A percentile compares a stretch with the other conserved stretches of the same genome.
Evolutionary conservation across 495 filamentous ascomycete species (phyloP).

Genomic region (Pseudoneurospora amorphoporcata): DNA sequence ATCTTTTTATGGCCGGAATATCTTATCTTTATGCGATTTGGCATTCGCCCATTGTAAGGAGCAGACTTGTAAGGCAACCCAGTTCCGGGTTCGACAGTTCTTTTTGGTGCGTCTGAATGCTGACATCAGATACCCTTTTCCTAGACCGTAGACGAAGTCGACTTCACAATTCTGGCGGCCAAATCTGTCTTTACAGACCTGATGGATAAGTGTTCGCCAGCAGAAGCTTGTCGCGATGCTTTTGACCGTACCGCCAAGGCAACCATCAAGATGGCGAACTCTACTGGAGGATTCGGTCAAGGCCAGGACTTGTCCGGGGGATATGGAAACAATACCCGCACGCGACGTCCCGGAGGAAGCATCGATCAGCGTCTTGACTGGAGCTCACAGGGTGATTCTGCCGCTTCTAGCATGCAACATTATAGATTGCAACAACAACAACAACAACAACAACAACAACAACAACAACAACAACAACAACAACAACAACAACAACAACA

Average conservation of each 20-base stretch:
- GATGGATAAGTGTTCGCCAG: slow-evolving; percentile 32
- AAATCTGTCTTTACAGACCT: slow-evolving; percentile 47
- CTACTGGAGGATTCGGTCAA: slow-evolving; percentile 68
- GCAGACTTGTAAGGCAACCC: slow-evolving; percentile 56
- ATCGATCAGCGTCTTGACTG: slow-evolving; percentile 26
- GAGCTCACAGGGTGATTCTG: slow-evolving; percentile 9
- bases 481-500: not conserved
- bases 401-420: slow-evolving; percentile 5
- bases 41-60: slow-evolving; percentile 84
- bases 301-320: not conserved
- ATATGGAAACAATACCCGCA: slow-evolving; percentile 1
- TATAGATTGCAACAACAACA: not conserved
- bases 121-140: slow-evolving; percentile 19
- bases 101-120: not conserved
- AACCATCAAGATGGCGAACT: slow-evolving; percentile 82
- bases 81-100: not conserved
- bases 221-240: slow-evolving; percentile 75
- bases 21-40: slow-evolving; percentile 95
- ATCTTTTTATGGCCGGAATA: slow-evolving; percentile 95
- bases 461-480: slow-evolving; percentile 10
- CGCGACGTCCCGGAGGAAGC: slow-evolving; percentile 2
- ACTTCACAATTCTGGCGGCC: slow-evolving; percentile 90
- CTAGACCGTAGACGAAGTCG: slow-evolving; percentile 86
- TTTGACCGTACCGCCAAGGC: slow-evolving; percentile 94
- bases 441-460: slow-evolving; percentile 12